phyloP scores from a whole-genome alignment of 2,329 filamentous ascomycete genomes.

The Lasiodiplodia citricola region DNA sequence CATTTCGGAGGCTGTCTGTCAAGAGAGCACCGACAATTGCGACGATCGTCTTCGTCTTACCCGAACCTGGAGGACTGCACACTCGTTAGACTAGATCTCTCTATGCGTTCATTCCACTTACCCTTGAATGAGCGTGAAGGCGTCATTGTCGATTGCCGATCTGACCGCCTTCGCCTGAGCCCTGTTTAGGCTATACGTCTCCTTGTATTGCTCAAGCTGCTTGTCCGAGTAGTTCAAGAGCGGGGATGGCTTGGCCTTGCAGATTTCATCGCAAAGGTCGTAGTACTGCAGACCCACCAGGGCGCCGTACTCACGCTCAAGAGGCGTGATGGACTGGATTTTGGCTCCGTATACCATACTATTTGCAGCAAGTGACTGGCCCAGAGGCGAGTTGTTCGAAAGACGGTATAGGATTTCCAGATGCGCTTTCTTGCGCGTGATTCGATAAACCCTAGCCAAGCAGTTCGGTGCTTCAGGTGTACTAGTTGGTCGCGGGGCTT shows the following conservation, averaged over 20 bases:
- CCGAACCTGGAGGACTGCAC: slow-evolving; percentile 83
- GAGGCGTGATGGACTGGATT: slow-evolving; percentile 89
- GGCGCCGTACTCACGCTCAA: slow-evolving; percentile 94
- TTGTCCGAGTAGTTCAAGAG: slow-evolving; percentile 81
- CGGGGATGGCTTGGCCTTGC: slow-evolving; percentile 87
- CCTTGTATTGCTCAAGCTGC: slow-evolving; percentile 70
- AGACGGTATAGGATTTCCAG: slow-evolving; percentile 88
- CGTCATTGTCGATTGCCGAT: slow-evolving; percentile 92
- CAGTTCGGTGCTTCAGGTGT: slow-evolving; percentile 75
- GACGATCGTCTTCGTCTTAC: slow-evolving; percentile 97
- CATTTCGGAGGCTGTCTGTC: slow-evolving; percentile 60
- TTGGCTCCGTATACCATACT: slow-evolving; percentile 76
- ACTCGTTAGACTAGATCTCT: slow-evolving; percentile 35
- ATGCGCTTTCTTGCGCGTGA: slow-evolving; percentile 78
- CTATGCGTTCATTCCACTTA: slow-evolving; percentile 40
- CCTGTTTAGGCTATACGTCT: slow-evolving; percentile 81
- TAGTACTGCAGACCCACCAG: slow-evolving; percentile 92
- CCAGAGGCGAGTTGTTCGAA: slow-evolving; percentile 67
- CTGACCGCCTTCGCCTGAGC: slow-evolving; percentile 92
- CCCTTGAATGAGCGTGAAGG: slow-evolving; percentile 95
- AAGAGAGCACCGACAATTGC: slow-evolving; percentile 92
- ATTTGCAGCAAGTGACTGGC: slow-evolving; percentile 71
- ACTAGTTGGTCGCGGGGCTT: slow-evolving; percentile 70
- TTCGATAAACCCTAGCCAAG: slow-evolving; percentile 80
- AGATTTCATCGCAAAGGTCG: slow-evolving; percentile 90